These are phyloP conservation scores for Physaria fendleri DNA, from an alignment of 345 rosid species.

Conservation along the genomic window DNA sequence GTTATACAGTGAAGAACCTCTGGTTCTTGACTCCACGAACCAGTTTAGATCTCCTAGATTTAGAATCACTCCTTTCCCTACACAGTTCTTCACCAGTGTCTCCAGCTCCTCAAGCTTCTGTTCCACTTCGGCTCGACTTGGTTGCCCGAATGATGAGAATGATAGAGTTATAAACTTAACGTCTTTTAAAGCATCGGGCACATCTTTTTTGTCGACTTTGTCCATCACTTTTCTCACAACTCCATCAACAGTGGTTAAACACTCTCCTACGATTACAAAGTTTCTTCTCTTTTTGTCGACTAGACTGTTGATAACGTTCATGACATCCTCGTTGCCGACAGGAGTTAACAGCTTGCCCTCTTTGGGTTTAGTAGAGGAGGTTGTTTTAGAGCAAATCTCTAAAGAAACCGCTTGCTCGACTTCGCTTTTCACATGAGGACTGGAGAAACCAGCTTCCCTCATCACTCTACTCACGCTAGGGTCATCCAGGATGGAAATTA, in stretches of 20 bases:
- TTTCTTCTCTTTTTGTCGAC: slow-evolving; percentile 39
- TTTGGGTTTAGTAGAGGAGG: slow-evolving; percentile 44
- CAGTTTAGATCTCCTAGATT: slow-evolving; percentile 78
- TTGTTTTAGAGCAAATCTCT: slow-evolving; percentile 45
- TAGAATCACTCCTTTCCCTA: slow-evolving; percentile 49
- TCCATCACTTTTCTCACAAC: slow-evolving; percentile 56
- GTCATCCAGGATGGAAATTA: slow-evolving; percentile 84
- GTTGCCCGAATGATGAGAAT: slow-evolving; percentile 43
- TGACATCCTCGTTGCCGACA: slow-evolving; percentile 53
- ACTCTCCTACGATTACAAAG: slow-evolving; percentile 72
- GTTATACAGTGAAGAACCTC: slow-evolving; percentile 27
- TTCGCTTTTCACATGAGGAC: slow-evolving; percentile 77
- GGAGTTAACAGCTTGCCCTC: slow-evolving; percentile 25
- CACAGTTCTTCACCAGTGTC: slow-evolving; percentile 35
- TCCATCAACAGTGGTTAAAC: slow-evolving; percentile 43
- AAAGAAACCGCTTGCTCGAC: slow-evolving; percentile 67
- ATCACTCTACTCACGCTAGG: slow-evolving; percentile 98
- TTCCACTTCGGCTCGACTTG: slow-evolving; percentile 49
- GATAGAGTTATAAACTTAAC: slow-evolving; percentile 50
- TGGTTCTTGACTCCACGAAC: slow-evolving; percentile 46
- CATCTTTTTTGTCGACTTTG: slow-evolving; percentile 54
- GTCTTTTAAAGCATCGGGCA: slow-evolving; percentile 47
- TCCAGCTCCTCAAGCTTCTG: slow-evolving; percentile 52
- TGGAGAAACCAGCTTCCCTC: slow-evolving; percentile 96
- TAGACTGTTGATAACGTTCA: slow-evolving; percentile 51